These are phyloP conservation scores for Metschnikowia orientalis DNA, from an alignment of 805 yeast species.

Conservation along the genomic window DNA sequence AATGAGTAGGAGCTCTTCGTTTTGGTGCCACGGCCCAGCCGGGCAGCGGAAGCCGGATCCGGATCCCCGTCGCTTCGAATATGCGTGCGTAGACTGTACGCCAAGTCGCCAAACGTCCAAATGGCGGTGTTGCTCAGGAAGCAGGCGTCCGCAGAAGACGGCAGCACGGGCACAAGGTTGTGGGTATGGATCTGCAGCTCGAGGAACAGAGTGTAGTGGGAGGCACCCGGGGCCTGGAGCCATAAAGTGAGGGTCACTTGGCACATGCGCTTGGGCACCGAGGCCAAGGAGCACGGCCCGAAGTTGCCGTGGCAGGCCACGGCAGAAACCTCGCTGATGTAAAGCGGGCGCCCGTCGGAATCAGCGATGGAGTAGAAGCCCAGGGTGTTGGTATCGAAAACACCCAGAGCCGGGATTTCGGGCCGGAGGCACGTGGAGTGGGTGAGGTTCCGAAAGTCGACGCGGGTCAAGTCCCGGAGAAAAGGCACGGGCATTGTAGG, in stretches of 20 bases:
- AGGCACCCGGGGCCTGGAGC: slow-evolving; percentile 3
- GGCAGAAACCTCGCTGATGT: slow-evolving; percentile 30
- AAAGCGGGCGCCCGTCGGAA: slow-evolving; percentile 18
- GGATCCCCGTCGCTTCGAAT: background rate
- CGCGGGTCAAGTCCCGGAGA: slow-evolving; percentile 5
- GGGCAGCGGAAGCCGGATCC: no score
- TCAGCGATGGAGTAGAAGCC: slow-evolving; percentile 26
- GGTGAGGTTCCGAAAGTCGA: background rate
- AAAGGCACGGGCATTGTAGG: slow-evolving; percentile 3
- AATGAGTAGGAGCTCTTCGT: slow-evolving; percentile 11
- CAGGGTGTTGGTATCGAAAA: slow-evolving; percentile 1
- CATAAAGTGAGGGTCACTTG: slow-evolving; percentile 8
- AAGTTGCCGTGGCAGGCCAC: slow-evolving; percentile 25
- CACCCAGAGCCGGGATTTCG: background rate
- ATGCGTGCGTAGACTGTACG: slow-evolving; percentile 2
- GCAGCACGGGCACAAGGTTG: slow-evolving; percentile 6
- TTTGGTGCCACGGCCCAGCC: background rate
- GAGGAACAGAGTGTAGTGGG: slow-evolving; percentile 1
- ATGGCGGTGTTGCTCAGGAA: no score
- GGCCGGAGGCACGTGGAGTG: background rate
- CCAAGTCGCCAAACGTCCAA: slow-evolving; percentile 11
- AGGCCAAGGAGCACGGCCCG: slow-evolving; percentile 25
- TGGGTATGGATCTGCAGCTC: slow-evolving; percentile 9
- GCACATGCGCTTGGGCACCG: slow-evolving; percentile 2
- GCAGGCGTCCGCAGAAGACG: no score